Percentiles rank a stretch among this genome's conserved stretches.
Conservation (phyloP, 352 stramenopile genomes). For the Phytophthora cryptogea region DNA sequence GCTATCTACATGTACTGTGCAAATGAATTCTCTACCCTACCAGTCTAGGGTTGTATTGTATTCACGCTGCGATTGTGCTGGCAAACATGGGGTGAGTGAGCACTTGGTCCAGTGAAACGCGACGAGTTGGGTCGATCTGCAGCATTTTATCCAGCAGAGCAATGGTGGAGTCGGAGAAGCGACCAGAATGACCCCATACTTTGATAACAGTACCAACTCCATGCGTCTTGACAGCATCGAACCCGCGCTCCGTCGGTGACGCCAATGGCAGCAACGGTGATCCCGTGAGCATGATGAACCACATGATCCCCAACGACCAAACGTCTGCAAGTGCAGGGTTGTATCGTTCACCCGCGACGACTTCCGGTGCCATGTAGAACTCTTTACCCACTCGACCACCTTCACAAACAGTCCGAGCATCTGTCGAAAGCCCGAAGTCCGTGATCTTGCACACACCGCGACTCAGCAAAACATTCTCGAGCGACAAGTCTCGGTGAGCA, state of each 20-base stretch:
- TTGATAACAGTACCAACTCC: conserved; percentile 32
- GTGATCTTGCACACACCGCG: conserved; percentile 50
- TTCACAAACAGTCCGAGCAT: conserved; percentile 15
- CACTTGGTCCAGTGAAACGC: conserved; percentile 6
- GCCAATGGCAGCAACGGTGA: conserved; percentile 53
- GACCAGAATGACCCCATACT: conserved; percentile 19
- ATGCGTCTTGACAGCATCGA: conserved; percentile 11
- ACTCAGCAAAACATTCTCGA: conserved; percentile 7
- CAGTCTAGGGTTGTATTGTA: background rate
- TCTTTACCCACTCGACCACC: conserved; percentile 55
- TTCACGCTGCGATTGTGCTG: background rate
- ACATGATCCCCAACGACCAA: conserved; percentile 69
- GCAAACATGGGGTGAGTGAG: conserved; percentile 2
- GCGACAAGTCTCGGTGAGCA: conserved; percentile 4
- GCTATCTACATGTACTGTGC: background rate
- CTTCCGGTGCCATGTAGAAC: conserved; percentile 69
- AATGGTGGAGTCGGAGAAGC: conserved; percentile 2
- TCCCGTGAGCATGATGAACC: conserved; percentile 70
- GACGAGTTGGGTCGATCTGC: conserved; percentile 13
- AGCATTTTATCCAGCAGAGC: conserved; percentile 29
- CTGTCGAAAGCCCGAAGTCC: conserved; percentile 56
- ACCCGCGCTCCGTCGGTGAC: conserved; percentile 21
- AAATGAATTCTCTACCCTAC: background rate
- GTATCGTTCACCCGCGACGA: conserved; percentile 46
- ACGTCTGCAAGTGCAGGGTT: conserved; percentile 54